Conservation (phyloP, 805 yeast species). For the Metschnikowia lachancei region DNA sequence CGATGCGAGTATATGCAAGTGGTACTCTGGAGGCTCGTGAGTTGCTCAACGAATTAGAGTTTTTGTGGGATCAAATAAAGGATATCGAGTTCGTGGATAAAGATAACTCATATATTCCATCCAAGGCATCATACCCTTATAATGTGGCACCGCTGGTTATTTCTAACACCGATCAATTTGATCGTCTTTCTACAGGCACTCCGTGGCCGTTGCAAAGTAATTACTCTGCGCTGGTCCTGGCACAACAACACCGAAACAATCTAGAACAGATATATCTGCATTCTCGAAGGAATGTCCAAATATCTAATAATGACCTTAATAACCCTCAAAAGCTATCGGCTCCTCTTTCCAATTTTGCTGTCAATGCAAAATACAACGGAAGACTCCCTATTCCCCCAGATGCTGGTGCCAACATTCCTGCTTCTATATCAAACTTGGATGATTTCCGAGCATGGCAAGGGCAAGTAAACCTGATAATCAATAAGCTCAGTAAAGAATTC, state of each 20-base stretch:
- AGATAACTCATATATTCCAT: conserved; percentile 15
- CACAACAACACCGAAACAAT: conserved; percentile 33
- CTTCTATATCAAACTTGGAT: conserved; percentile 20
- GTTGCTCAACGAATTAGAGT: conserved; percentile 63
- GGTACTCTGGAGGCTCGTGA: conserved; percentile 67
- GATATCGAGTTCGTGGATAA: conserved; percentile 40
- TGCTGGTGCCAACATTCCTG: not conserved
- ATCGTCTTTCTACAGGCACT: conserved; percentile 37
- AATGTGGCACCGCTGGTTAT: conserved; percentile 17
- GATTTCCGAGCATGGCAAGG: conserved; percentile 54
- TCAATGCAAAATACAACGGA: not conserved
- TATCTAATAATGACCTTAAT: conserved; percentile 33
- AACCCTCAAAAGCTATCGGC: conserved; percentile 23
- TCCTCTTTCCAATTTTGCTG: conserved; percentile 6
- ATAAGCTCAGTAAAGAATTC: conserved; percentile 43
- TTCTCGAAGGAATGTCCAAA: conserved; percentile 38
- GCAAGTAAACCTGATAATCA: conserved; percentile 48
- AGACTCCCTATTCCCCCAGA: not conserved
- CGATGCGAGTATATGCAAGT: conserved; percentile 68
- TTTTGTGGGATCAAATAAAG: conserved; percentile 70
- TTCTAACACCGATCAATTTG: conserved; percentile 26
- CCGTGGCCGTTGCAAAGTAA: conserved; percentile 33
- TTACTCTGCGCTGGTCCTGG: conserved; percentile 27
- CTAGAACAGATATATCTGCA: conserved; percentile 45
- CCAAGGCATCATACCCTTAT: conserved; percentile 5